phyloP scores from a whole-genome alignment of 441 rosid genomes.

The Croton setiger region DNA sequence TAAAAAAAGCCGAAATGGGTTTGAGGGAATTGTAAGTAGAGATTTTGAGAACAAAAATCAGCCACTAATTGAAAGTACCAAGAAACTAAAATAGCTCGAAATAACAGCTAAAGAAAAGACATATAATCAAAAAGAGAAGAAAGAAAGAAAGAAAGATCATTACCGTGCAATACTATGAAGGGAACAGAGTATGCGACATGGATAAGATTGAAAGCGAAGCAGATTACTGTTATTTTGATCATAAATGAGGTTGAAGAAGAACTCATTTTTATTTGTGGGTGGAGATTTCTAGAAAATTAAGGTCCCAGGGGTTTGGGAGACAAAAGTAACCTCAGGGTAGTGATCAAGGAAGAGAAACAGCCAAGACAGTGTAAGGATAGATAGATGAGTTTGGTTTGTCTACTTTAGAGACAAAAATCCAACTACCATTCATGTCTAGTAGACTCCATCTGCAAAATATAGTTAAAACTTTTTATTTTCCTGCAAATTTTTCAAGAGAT shows the following conservation, averaged over 20 bases:
- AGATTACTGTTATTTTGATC: neutral
- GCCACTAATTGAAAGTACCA: neutral
- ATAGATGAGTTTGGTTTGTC: neutral
- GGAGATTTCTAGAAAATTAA: neutral
- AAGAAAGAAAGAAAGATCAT: neutral
- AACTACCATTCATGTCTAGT: neutral
- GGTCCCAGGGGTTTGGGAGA: neutral
- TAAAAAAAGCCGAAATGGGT: too few species aligned
- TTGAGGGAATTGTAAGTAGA: too few species aligned
- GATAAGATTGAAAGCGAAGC: constrained; percentile 28
- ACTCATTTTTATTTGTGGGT: constrained; percentile 25
- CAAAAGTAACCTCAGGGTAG: neutral
- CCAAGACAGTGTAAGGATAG: neutral
- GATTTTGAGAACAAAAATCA: too few species aligned
- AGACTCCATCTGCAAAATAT: too few species aligned
- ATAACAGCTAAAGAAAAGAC: neutral
- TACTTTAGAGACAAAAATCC: neutral
- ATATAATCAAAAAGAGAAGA: neutral
- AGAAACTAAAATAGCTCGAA: neutral
- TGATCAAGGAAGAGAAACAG: neutral
- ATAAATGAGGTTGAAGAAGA: constrained; percentile 10
- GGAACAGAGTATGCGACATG: constrained; percentile 48
- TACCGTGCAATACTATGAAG: constrained; percentile 81
- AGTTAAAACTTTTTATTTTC: too few species aligned
- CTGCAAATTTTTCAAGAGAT: too few species aligned